Evolutionary conservation across 2,329 filamentous ascomycete genomes (phyloP), one percentile per base, ranked within the genome.

Genomic region (Colletotrichum sp.): DNA sequence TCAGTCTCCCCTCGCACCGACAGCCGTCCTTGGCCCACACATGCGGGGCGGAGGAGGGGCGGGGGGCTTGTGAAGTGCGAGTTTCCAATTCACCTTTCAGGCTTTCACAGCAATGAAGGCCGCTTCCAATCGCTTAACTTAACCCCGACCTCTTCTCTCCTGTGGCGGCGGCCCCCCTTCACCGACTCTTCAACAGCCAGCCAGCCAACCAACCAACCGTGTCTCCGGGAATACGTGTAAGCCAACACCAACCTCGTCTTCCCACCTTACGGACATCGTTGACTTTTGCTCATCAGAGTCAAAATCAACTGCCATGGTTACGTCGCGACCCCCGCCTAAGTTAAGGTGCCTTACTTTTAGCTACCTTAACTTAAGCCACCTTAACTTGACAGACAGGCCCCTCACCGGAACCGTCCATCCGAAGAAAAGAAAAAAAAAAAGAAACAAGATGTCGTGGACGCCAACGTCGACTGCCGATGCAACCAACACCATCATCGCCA

Each of bases 41-140:
- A 15, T 74, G 72, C 72, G 72, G 72, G 67, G 72, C 67, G 21
- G 8, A 64, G 32, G 26, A 48, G 71, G 21, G 59, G 30, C 64
- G 21, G n/a, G n/a, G 70, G 61, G 18, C n/a, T 55, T 24, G n/a
- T 24, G 52, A 55, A 26, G 52, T 28, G 16, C 28, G 15, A 67
- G 30, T 26, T 60, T 52, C 30, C 52, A 21, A 28, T 34, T 64
- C 39, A 26, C 60, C 32, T 12, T 39, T 13, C 52, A 36, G n/a
- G 39, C 18, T n/a, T 43, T 18, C 39, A 43, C 39, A 30, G 26
- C 24, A 18, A 28, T 18, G 8, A 15, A n/a, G 16, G 61, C 30
- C 61, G 16, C 36, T 18, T 48, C 39, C 39, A 48, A 28, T 66
- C 30, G 24, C 34, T 66, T 66, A 65, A 48, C n/a, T 66, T 7